Conservation (phyloP, 2,329 filamentous ascomycete species). For the Trichophyton mentagrophytes region DNA sequence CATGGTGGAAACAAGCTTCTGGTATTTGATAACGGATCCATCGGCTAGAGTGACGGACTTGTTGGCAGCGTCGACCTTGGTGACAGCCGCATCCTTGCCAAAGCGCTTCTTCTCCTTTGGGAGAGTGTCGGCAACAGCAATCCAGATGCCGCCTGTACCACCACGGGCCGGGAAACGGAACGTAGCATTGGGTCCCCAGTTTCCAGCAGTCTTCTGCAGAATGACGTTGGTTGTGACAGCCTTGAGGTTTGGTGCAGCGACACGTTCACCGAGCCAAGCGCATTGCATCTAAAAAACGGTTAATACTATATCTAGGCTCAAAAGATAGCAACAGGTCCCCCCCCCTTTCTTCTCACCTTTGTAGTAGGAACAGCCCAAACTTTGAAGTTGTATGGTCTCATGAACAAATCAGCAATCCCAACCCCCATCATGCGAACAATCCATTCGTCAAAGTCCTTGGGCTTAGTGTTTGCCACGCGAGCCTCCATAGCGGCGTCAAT, state of each 20-base stretch:
- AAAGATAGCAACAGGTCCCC: background rate
- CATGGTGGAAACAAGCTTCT: conserved; percentile 93
- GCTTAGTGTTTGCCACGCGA: conserved; percentile 67
- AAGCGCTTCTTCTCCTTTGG: conserved; percentile 86
- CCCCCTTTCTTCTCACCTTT: conserved; percentile 49
- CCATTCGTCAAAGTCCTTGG: conserved; percentile 96
- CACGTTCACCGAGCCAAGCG: conserved; percentile 94
- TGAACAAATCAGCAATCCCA: conserved; percentile 89
- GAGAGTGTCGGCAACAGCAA: conserved; percentile 83
- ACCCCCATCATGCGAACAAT: conserved; percentile 83
- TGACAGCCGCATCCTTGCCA: conserved; percentile 70
- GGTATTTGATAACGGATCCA: conserved; percentile 79
- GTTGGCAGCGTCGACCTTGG: conserved; percentile 71
- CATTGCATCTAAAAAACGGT: conserved; percentile 72
- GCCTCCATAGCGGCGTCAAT: conserved; percentile 81
- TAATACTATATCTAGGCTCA: background rate
- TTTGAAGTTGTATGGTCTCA: conserved; percentile 99
- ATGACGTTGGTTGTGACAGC: conserved; percentile 86
- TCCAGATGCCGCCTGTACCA: conserved; percentile 98
- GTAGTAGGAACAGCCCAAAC: conserved; percentile 98
- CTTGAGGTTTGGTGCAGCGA: conserved; percentile 93
- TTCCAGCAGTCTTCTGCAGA: conserved; percentile 86
- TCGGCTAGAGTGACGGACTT: conserved; percentile 73
- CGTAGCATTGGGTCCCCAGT: conserved; percentile 96
- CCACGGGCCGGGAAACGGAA: conserved; percentile 96